Conservation (phyloP, 257 asterid genomes). For the Fraxinus anomala region DNA sequence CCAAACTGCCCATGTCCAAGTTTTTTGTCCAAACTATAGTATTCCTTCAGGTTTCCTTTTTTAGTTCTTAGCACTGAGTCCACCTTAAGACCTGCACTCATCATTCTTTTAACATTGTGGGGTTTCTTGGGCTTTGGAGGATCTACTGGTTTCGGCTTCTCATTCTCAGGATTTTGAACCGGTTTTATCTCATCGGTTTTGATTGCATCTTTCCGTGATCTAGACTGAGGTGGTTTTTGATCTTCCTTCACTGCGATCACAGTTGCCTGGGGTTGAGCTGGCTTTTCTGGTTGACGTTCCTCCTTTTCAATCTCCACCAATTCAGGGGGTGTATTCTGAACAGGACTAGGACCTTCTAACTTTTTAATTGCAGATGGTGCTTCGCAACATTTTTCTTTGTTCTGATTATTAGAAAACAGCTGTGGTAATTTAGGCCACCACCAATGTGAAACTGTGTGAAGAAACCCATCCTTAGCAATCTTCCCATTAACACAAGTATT, state of each 20-base stretch:
- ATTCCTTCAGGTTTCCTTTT: conserved; percentile 69
- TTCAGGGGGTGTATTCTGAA: conserved; percentile 35
- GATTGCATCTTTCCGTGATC: conserved; percentile 8
- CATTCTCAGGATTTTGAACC: conserved; percentile 11
- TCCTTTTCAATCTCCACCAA: conserved; percentile 32
- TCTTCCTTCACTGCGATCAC: conserved; percentile 27
- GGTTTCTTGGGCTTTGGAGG: conserved; percentile 34
- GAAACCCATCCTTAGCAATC: conserved; percentile 26
- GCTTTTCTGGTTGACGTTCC: neutral
- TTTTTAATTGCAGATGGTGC: conserved; percentile 7
- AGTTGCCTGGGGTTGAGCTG: conserved; percentile 19
- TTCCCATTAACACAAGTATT: conserved; percentile 40
- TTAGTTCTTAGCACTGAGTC: conserved; percentile 70
- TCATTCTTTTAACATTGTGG: conserved; percentile 44
- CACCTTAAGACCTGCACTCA: conserved; percentile 72
- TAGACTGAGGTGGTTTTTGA: conserved; percentile 14
- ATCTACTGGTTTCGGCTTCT: conserved; percentile 22
- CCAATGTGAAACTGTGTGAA: conserved; percentile 28
- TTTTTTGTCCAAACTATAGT: conserved; percentile 58
- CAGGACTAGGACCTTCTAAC: conserved; percentile 9
- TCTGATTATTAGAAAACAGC: neutral
- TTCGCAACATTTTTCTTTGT: neutral
- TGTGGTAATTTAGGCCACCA: conserved; percentile 35
- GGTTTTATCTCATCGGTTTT: conserved; percentile 17
- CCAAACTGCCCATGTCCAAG: conserved; percentile 91